These are phyloP conservation scores for Fusarium annulatum DNA, from an alignment of 2,329 filamentous ascomycete species.

Conservation along the genomic window DNA sequence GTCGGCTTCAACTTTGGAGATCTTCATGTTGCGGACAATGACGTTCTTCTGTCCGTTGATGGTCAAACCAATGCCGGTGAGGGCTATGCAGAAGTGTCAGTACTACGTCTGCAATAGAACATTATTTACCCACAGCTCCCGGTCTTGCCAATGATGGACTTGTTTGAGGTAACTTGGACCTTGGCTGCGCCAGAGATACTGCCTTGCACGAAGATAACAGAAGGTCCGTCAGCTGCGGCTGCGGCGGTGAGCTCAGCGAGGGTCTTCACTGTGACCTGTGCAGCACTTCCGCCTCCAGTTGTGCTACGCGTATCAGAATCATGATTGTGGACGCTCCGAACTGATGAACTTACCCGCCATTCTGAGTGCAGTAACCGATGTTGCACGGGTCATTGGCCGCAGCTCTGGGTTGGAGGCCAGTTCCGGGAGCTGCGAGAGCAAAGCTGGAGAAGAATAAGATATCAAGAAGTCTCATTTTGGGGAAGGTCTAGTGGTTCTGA, in stretches of 20 bases:
- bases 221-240: conserved; percentile 16
- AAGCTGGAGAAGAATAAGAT: not conserved
- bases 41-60: conserved; percentile 56
- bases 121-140: conserved; percentile 28
- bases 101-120: no score
- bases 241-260: conserved; percentile 32
- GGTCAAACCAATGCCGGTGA: conserved; percentile 34
- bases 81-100: not conserved
- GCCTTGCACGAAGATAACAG: conserved; percentile 36
- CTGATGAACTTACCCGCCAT: conserved; percentile 24
- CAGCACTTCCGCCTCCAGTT: conserved; percentile 28
- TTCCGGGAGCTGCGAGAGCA: conserved; percentile 8
- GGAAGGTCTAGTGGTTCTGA: accelerated
- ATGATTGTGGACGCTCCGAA: accelerated
- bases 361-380: conserved; percentile 38
- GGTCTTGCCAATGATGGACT: conserved; percentile 38
- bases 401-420: conserved; percentile 16
- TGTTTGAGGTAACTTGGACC: conserved; percentile 39
- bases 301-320: not conserved
- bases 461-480: conserved; percentile 13
- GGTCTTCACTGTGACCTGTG: conserved; percentile 27
- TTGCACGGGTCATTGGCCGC: conserved; percentile 22
- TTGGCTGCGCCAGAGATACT: conserved; percentile 39
- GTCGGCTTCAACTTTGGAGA: conserved; percentile 58
- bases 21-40: conserved; percentile 67